Evolutionary conservation across 73 alveolate genomes (phyloP), one percentile per base, ranked within the genome.

Genomic region (Paramecium bursaria): DNA sequence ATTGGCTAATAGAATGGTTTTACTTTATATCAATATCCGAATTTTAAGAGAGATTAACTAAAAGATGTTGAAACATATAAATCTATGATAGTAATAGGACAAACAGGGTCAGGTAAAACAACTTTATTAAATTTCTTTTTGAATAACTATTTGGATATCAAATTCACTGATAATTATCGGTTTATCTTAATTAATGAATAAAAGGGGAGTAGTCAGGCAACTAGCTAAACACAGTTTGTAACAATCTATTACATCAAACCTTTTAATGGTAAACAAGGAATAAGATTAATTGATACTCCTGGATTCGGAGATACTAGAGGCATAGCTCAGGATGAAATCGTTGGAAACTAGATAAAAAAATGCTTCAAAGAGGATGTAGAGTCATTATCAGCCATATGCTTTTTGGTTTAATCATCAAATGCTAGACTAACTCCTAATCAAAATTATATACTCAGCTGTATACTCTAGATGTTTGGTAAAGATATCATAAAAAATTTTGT

Each of bases 291-390:
- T 3, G 89, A 77, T 35, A 54, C 89, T 35, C 89, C 89, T 7
- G 75, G 89, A 29, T 77, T 77, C 30, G 86, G 86, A 19, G 86
- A 77, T 73, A 60, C 86, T 9, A 61, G 89, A 77, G 75, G 74
- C 19, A 46, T 61, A 14, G 4, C 9, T 6, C 22, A 76, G 26
- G 88, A 76, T 52, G 1, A 30, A 14, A 29, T 2, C 7, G 53
- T 57, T 19, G 44, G 61, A 3, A 44, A 76, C 1, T 21, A 76
- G 53, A 76, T 76, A 46, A 25, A 25, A 23, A 22, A 4, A 57
- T 57, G 17, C 26, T 50, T 76, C 44, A 22, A 5, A n/a, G 17
- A 4, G 2, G 10, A 4, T 9, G 19, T 73, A 3, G 88, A 76
- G n/a, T 27, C 79, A 13, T n/a, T 76, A 25, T 3, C 74, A 29